Conservation (phyloP, 2,329 filamentous ascomycete species). For the Phialocephala subalpina region DNA sequence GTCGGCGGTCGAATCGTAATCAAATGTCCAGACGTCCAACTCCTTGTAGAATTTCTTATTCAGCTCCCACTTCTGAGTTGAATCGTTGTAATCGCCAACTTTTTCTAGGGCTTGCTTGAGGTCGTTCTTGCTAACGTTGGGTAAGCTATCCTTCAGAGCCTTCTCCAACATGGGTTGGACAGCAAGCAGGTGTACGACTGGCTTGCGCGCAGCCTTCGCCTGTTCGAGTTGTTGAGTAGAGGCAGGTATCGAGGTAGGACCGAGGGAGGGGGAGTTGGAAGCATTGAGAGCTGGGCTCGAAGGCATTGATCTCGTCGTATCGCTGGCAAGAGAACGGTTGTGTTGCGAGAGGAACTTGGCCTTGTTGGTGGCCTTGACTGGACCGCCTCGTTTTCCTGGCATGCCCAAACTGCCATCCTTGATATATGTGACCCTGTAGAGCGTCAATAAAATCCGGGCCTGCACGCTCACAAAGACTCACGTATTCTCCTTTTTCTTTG, state of each 20-base stretch:
- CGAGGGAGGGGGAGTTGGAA: constrained; percentile 60
- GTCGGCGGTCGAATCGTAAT: constrained; percentile 61
- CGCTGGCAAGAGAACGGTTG: constrained; percentile 34
- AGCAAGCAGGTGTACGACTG: constrained; percentile 68
- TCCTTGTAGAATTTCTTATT: constrained; percentile 68
- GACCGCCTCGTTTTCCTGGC: constrained; percentile 33
- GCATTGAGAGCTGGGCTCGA: constrained; percentile 64
- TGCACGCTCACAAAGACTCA: constrained; percentile 43
- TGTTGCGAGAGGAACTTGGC: constrained; percentile 37
- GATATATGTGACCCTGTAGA: constrained; percentile 49
- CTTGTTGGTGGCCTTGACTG: constrained; percentile 36
- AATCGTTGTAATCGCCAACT: constrained; percentile 60
- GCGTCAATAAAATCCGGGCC: constrained; percentile 41
- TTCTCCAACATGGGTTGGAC: constrained; percentile 59
- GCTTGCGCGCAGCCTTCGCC: constrained; percentile 59
- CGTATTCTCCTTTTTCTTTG: constrained; percentile 56
- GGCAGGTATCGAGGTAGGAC: constrained; percentile 57
- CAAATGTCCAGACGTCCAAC: constrained; percentile 69
- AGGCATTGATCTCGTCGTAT: constrained; percentile 51
- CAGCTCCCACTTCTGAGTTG: constrained; percentile 61
- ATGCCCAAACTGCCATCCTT: constrained; percentile 41
- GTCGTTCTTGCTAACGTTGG: constrained; percentile 55
- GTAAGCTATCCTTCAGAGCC: constrained; percentile 59
- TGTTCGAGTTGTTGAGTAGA: constrained; percentile 60
- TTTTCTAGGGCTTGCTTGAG: constrained; percentile 63